Evolutionary conservation across 305 asterid genomes (phyloP), one percentile per base, ranked within the genome.

Genomic region (Solanum aculeatissimum): DNA sequence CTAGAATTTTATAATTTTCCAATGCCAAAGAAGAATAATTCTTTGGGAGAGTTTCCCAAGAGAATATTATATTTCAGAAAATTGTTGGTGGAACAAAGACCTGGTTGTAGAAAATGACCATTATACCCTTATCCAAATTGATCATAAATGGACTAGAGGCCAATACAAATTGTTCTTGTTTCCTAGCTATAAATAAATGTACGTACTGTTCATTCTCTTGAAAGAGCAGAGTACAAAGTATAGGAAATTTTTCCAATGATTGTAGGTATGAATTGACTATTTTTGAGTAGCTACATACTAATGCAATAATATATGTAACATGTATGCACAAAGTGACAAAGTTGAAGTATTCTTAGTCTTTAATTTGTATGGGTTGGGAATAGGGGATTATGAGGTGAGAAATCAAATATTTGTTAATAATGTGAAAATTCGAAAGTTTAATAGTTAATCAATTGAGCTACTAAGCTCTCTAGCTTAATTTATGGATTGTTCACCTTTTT

Each of bases 141-240:
- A 57, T 29, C 29, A 78, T 51, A 29, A 78, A 53, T 10, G 47
- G 29, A 77, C 80, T 72, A 71, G 57, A 69, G 21, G 66, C 13
- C 4, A 35, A 43, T 60, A 60, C 68, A 49, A 53, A 80, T 7
- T 70, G 18, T 83, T 74, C 82, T 68, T 81, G 55, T 78, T 32
- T 4, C 12, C 42, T 35, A 35, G 40, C 70, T 55, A 43, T 74
- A 69, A 27, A 55, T 49, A 69, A 27, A 55, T 49, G 38, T n/a
- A 45, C 49, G 45, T 79, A 83, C 35, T 66, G 47, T 88, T 71
- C 89, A 71, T 86, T 90, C 89, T 90, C 86, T 90, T 77, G 85
- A 80, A 87, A 87, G 85, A 90, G 88, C 85, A 68, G 80, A 86
- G 90, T 93, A 92, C 96, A 90, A 89, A 89, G 71, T 21, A 10